These are phyloP conservation scores for Amylocystis lapponica DNA, from an alignment of 768 basidiomycete species.

Conservation along the genomic window DNA sequence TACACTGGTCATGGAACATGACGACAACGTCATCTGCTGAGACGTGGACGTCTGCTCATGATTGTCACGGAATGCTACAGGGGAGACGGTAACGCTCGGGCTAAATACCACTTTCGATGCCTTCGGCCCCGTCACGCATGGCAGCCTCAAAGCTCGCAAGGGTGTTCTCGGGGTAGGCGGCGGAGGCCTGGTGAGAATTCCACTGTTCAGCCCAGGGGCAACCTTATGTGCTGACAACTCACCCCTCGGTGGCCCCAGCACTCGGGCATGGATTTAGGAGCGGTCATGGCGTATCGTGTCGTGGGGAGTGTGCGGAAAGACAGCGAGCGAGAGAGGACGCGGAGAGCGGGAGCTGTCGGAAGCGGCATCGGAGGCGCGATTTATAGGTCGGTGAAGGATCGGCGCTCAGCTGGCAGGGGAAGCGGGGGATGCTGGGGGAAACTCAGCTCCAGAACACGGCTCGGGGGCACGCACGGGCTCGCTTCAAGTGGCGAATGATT, in stretches of 20 bases:
- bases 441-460: no score
- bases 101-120: slow-evolving; percentile 93
- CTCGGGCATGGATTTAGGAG: slow-evolving; percentile 34
- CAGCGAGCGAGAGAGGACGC: slow-evolving; percentile 7
- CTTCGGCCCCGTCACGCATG: slow-evolving; percentile 92
- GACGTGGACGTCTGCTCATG: slow-evolving; percentile 86
- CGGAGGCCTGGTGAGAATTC: slow-evolving; percentile 58
- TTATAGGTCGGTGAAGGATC: slow-evolving; percentile 6
- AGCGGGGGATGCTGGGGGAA: no score
- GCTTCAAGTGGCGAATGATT: no score
- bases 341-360: slow-evolving; percentile 1
- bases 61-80: slow-evolving; percentile 39
- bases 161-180: slow-evolving; percentile 89
- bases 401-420: no score
- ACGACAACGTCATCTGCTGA: slow-evolving; percentile 79
- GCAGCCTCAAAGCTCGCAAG: slow-evolving; percentile 93
- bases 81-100: slow-evolving; percentile 21
- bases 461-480: no score
- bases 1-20: slow-evolving; percentile 94
- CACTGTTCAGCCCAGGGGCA: slow-evolving; percentile 5
- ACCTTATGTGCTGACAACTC: slow-evolving; percentile 21
- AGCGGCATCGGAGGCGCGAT: slow-evolving; percentile 4
- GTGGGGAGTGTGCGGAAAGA: slow-evolving; percentile 1
- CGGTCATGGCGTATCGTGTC: slow-evolving; percentile 13
- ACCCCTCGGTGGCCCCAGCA: slow-evolving; percentile 80